Evolutionary conservation across 352 stramenopile genomes (phyloP), one percentile per base, ranked within the genome.

Genomic region (Phytophthora chlamydospora): DNA sequence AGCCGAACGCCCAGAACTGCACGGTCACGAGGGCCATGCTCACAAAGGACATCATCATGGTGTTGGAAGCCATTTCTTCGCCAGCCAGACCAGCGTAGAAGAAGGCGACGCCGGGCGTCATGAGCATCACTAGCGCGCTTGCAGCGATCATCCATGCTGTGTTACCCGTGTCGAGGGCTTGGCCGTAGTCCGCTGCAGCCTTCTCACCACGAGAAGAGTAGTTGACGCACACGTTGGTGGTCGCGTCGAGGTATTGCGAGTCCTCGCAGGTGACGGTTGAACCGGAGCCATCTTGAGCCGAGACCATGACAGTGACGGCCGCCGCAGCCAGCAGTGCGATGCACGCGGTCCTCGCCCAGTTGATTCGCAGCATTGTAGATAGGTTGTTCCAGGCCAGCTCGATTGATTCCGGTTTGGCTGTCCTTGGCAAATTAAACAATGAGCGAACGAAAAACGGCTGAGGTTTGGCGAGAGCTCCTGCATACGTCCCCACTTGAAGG

Each of bases 11-110:
- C 47, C 79, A 87, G 71, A 90, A 93, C 68, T 92, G 82, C 44
- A 91, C 77, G 32, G 83, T 88, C 50, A 91, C 77, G 21, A 92
- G 42, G 6, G 80, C 82, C 73, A 90, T 90, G 35, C 65, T 79
- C 44, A 84, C 65, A 51, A 89, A 91, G 14, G 75, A 89, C 76
- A 89, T 87, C 63, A 90, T 84, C 41, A 91, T 86, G 29, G 80
- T 90, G 70, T 88, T 89, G 48, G 85, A 85, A 39, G 85, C 75
- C 70, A 86, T 89, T 47, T 85, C 77, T 46, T 85, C 73, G 29
- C 82, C 78, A 0, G 83, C 82, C 14, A 93, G 68, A 9, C 84
- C 82, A 2, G 80, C 84, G 73, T 93, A 93, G 73, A 91, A 93
- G 65, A 89, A 85, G 42, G 73, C 69, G 29, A 89, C 73, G 7